A percentile compares a stretch with the other conserved stretches of the same genome.
Evolutionary conservation across 768 basidiomycete species (phyloP).

Genomic region (Russula vinacea): DNA sequence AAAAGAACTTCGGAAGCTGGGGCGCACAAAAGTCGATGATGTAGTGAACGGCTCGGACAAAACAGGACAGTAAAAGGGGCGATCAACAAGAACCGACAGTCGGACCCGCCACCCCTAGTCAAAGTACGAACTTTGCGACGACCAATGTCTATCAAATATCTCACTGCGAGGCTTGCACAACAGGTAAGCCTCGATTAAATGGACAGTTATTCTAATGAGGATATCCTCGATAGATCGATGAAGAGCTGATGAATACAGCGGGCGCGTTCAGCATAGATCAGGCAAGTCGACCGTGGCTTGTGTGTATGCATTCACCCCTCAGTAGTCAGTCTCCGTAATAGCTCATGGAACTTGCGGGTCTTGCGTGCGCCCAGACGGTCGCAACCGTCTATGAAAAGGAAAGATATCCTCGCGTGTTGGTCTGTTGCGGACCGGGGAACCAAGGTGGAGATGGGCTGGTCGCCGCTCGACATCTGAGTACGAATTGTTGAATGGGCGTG

Average conservation of each 20-base stretch:
- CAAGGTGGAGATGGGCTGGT: conserved; percentile 98
- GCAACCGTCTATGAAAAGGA: conserved; percentile 71
- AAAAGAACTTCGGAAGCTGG: no score
- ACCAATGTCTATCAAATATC: conserved; percentile 34
- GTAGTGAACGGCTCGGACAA: no score
- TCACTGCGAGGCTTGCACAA: conserved; percentile 53
- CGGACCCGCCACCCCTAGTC: no score
- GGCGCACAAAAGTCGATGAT: no score
- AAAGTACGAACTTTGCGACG: no score
- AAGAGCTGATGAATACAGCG: conserved; percentile 83
- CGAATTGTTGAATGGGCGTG: no score
- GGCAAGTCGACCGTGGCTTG: conserved; percentile 40
- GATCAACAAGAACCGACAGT: no score
- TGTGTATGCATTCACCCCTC: not conserved
- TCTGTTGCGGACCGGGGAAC: conserved; percentile 96
- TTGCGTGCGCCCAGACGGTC: conserved; percentile 88
- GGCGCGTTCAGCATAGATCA: conserved; percentile 96
- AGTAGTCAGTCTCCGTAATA: conserved; percentile 34
- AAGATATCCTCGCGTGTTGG: conserved; percentile 73
- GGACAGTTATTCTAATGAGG: not conserved
- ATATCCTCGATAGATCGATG: conserved; percentile 69
- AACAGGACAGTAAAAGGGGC: conserved; percentile 25
- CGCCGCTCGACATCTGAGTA: conserved; percentile 90
- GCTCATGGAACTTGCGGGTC: conserved; percentile 95
- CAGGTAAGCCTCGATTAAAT: conserved; percentile 43